A percentile compares a stretch with the other conserved stretches of the same genome.
These are phyloP conservation scores for Dianthus caryophyllus DNA, from an alignment of 148 eudicot species.

Conservation along the genomic window DNA sequence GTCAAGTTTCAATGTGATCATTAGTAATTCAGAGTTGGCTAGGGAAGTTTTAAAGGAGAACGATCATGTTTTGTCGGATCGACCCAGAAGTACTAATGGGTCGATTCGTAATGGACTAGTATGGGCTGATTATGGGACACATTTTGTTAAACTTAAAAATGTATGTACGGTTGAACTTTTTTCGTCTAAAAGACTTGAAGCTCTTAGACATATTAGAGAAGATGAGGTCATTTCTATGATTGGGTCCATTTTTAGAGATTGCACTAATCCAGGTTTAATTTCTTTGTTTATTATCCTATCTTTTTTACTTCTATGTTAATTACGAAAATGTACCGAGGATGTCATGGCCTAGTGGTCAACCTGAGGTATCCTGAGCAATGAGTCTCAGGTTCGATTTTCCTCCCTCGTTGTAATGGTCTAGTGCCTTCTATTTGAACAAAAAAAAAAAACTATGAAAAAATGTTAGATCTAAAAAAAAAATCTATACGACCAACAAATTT, in stretches of 20 bases:
- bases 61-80: slow-evolving; percentile 32
- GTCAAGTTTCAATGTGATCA: slow-evolving; percentile 29
- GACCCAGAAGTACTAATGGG: slow-evolving; percentile 25
- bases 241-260: slow-evolving; percentile 30
- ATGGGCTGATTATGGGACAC: slow-evolving; percentile 42
- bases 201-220: slow-evolving; percentile 39
- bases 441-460: too few species aligned
- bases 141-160: slow-evolving; percentile 31
- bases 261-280: slow-evolving; percentile 29
- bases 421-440: too few species aligned
- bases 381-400: too few species aligned
- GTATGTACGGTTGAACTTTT: slow-evolving; percentile 36
- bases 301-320: too few species aligned
- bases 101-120: slow-evolving; percentile 25
- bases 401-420: too few species aligned
- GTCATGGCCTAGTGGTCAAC: too few species aligned
- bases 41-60: slow-evolving; percentile 37
- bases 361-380: too few species aligned
- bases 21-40: slow-evolving; percentile 36
- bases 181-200: slow-evolving; percentile 39
- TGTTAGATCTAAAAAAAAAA: too few species aligned
- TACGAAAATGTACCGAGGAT: too few species aligned
- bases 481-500: too few species aligned
- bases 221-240: slow-evolving; percentile 42
- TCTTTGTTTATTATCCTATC: not conserved